Base-by-base conservation (phyloP, 345 rosid species). In the Salix exigua region DNA sequence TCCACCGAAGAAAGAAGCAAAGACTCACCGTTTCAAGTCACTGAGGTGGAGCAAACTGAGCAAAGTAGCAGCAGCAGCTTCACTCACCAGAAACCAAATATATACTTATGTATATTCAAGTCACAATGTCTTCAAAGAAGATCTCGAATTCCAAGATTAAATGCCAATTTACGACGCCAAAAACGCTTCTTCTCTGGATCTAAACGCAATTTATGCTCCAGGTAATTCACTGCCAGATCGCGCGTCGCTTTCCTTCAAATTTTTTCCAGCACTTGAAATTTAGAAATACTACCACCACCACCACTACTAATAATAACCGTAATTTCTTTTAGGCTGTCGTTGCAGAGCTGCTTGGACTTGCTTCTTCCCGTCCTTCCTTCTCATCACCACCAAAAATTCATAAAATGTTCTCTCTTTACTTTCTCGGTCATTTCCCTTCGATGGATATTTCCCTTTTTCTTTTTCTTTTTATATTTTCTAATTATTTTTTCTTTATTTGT, bases 161-260 rank as follows among this genome's bases (percentile, higher is more conserved):
- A 72, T 42, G 84, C 74, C 76, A 71, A 63, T 21, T 77, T 68
- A 65, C 78, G 78, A 68, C 23, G 77, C 63, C 80, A 48, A 30
- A 73, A 82, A 80, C 75, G 89, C 64, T 60, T 68, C 26, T 70
- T 23, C 66, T 79, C 35, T 46, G 86, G 93, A 88, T 89, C 91
- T 80, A 85, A 73, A 48, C 51, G 72, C 87, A 85, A 70, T 81
- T n/a, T 80, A 38, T 84, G 77, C 78, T 21, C 35, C 70, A 64
- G 10, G 10, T 64, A 2, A 31, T 31, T 64, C 35, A 18, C 68
- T 3, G 37, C 68, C 68, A 64, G 68, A 64, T 64, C 68, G 12
- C 76, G 67, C 68, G 44, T 55, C 62, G 70, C 31, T 2, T 4
- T 70, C 21, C 48, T 79, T 58, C 26, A 5, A n/a, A 3, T 23